phyloP scores from a whole-genome alignment of 768 basidiomycete genomes.

The Trametes gibbosa region DNA sequence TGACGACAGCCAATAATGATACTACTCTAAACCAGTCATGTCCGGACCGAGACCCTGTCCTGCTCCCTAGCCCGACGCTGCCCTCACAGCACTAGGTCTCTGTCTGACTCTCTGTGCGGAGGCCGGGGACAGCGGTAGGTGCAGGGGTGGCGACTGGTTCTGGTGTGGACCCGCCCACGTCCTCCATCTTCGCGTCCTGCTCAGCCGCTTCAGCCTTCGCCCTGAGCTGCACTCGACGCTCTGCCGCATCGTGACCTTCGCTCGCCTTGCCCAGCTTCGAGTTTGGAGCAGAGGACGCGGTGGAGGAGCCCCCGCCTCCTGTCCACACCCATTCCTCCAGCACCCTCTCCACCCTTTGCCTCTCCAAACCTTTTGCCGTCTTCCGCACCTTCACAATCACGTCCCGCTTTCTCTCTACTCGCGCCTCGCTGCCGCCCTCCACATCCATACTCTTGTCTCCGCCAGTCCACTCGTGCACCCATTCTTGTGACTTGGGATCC shows the following conservation, averaged over 20 bases:
- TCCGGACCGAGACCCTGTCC: neutral
- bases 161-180: too few species aligned
- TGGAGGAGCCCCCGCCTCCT: slow-evolving; percentile 1
- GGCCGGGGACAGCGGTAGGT: neutral
- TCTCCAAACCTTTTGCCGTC: slow-evolving; percentile 55
- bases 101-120: too few species aligned
- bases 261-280: neutral
- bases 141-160: too few species aligned
- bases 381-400: slow-evolving; percentile 58
- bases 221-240: neutral
- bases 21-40: neutral
- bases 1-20: slow-evolving; percentile 14
- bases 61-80: neutral
- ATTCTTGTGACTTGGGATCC: slow-evolving; percentile 36
- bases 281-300: slow-evolving; percentile 4
- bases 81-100: neutral
- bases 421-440: slow-evolving; percentile 30
- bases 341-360: slow-evolving; percentile 67
- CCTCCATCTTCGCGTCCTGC: slow-evolving; percentile 10
- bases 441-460: slow-evolving; percentile 23
- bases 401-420: slow-evolving; percentile 46
- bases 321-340: slow-evolving; percentile 69
- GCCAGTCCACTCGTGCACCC: slow-evolving; percentile 37
- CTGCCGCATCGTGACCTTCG: neutral
- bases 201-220: slow-evolving; percentile 4